Conservation (phyloP, 2,329 filamentous ascomycete species). For the Fusarium newnesense region DNA sequence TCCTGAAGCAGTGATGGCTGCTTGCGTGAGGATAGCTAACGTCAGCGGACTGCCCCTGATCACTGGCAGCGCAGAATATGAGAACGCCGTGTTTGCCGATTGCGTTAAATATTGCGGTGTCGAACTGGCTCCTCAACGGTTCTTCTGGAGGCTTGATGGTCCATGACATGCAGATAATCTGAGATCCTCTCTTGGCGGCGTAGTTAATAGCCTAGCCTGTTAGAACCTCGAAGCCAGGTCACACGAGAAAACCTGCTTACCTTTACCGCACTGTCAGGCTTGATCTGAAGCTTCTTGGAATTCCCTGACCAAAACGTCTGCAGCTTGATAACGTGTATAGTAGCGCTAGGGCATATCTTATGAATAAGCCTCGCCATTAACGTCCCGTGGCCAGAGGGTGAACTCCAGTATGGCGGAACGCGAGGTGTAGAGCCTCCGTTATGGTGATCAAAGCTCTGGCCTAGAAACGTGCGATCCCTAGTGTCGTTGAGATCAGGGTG, state of each 20-base stretch:
- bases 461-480: neutral
- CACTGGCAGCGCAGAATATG: neutral
- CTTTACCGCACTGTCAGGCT: neutral
- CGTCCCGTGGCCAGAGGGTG: neutral
- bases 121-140: neutral
- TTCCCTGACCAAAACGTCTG: neutral
- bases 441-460: neutral
- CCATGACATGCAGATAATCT: neutral
- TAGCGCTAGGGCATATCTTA: neutral
- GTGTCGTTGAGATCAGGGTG: neutral
- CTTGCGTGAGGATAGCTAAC: constrained; percentile 7
- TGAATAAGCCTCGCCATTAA: neutral
- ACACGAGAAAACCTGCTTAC: neutral
- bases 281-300: neutral
- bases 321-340: neutral
- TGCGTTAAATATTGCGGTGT: neutral
- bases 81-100: neutral
- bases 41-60: constrained; percentile 11
- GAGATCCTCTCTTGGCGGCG: neutral
- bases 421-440: neutral
- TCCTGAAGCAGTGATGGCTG: constrained; percentile 12
- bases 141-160: neutral
- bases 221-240: neutral
- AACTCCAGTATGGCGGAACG: neutral
- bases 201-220: neutral